Base-by-base conservation (phyloP, 2,329 filamentous ascomycete species). In the Pleomassaria siparia region DNA sequence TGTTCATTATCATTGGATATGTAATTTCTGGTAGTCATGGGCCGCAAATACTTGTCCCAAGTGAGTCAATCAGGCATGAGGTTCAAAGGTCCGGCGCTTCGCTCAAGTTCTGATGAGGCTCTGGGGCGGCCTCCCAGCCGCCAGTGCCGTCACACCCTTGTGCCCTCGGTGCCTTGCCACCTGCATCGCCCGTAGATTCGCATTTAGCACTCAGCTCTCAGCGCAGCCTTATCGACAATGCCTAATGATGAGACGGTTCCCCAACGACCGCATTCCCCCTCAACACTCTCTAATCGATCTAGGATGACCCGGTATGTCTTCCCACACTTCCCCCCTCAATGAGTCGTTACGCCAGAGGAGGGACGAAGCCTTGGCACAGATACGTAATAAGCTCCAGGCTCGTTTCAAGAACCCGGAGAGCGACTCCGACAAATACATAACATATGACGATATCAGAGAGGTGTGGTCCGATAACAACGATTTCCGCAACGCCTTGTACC, bases 391-490 rank as follows among this genome's bases (percentile, higher is more conserved):
- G 18, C 33, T 45, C 20, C 22, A 24, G 15, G 22, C 15, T 15
- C 33, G 40, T n/a, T 13, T 41, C 36, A 24, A 33, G 5, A 21
- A 46, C 29, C 13, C 15, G n/a, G 26, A 32, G n/a, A 41, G 24
- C 16, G 25, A 35, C 24, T 13, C 35, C 24, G 21, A 41, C 44
- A 37, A 25, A 21, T 46, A 46, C 26, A 46, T 46, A 32, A 25
- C n/a, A 13, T 40, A 25, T 21, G 26, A 40, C 13, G 37, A 41
- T 21, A 13, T 46, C 8, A 13, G 20, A 37, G 13, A 40, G 4
- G 44, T 29, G 5, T 46, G 44, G 44, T 46, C 44, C 13, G 44
- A 37, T 12, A 13, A 35, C 28, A 29, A 41, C n/a, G 41, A 36
- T 15, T 35, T 46, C 21, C 21, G 26, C 21, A 20, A 18, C 6